Conservation (phyloP, 2,329 filamentous ascomycete genomes). For the Dactylellina cionopaga region DNA sequence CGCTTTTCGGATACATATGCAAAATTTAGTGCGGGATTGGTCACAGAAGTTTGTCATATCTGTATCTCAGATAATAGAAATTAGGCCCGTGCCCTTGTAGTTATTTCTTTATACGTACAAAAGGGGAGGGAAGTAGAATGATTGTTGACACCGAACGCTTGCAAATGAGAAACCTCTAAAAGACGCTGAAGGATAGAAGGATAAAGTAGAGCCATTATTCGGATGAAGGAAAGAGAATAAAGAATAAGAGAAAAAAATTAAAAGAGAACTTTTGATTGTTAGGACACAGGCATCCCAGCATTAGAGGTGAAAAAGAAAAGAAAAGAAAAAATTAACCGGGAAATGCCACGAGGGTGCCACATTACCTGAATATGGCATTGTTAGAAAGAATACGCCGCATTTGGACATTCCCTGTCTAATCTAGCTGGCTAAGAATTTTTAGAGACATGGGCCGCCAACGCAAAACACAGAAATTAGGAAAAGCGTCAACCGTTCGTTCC, state of each 20-base stretch:
- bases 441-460: constrained; percentile 10
- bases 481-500: constrained; percentile 39
- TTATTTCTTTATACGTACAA: no score
- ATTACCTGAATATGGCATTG: neutral
- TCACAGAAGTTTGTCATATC: no score
- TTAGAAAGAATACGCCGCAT: constrained; percentile 4
- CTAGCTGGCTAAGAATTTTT: constrained; percentile 1
- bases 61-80: no score
- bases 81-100: neutral
- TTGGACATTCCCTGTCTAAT: neutral
- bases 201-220: constrained; percentile 2
- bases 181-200: no score
- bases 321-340: no score
- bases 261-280: constrained; percentile 21
- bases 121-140: no score
- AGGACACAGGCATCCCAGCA: neutral
- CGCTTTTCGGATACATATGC: neutral
- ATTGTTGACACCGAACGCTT: no score
- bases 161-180: no score
- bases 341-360: neutral
- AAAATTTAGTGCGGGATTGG: neutral
- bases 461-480: neutral
- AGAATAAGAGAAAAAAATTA: constrained; percentile 1
- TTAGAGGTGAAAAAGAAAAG: constrained; percentile 7
- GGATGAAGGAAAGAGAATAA: neutral